Evolutionary conservation across 2,329 filamentous ascomycete species (phyloP).

Genomic region (Ceratocystiopsis minuta): DNA sequence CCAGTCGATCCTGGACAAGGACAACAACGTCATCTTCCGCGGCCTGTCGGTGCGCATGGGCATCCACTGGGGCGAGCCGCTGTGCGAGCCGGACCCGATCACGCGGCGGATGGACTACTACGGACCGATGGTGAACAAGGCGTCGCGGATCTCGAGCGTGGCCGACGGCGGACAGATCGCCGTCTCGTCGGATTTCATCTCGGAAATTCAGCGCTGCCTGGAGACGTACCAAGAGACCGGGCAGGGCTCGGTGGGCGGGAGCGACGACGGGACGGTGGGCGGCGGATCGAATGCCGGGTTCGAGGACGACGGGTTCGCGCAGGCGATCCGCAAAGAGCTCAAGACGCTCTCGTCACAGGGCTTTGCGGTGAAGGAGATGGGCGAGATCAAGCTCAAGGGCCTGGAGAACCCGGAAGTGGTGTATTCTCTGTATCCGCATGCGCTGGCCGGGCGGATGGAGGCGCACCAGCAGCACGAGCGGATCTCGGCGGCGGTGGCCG

Average conservation of each 20-base stretch:
- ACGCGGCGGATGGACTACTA: conserved; percentile 99
- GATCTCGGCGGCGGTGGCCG: conserved; percentile 12
- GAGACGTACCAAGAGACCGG: conserved; percentile 82
- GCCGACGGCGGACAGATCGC: conserved; percentile 95
- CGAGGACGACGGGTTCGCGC: conserved; percentile 55
- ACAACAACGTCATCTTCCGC: conserved; percentile 79
- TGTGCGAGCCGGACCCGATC: conserved; percentile 89
- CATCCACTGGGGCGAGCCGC: conserved; percentile 84
- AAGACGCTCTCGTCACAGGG: conserved; percentile 76
- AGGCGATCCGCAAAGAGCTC: conserved; percentile 71
- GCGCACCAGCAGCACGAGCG: conserved; percentile 39
- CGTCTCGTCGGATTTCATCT: conserved; percentile 92
- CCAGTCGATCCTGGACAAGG: conserved; percentile 64
- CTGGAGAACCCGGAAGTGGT: conserved; percentile 93
- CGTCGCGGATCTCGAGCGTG: conserved; percentile 80
- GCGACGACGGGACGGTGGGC: conserved; percentile 23
- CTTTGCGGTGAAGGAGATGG: conserved; percentile 87
- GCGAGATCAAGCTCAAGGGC: conserved; percentile 87
- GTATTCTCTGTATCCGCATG: conserved; percentile 87
- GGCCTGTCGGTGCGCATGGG: conserved; percentile 95
- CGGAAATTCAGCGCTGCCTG: conserved; percentile 79
- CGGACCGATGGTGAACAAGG: conserved; percentile 96
- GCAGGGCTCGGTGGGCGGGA: conserved; percentile 27
- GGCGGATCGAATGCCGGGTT: conserved; percentile 35
- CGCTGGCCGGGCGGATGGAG: conserved; percentile 62